phyloP scores from a whole-genome alignment of 305 asterid genomes.

The Solanum hybrid region DNA sequence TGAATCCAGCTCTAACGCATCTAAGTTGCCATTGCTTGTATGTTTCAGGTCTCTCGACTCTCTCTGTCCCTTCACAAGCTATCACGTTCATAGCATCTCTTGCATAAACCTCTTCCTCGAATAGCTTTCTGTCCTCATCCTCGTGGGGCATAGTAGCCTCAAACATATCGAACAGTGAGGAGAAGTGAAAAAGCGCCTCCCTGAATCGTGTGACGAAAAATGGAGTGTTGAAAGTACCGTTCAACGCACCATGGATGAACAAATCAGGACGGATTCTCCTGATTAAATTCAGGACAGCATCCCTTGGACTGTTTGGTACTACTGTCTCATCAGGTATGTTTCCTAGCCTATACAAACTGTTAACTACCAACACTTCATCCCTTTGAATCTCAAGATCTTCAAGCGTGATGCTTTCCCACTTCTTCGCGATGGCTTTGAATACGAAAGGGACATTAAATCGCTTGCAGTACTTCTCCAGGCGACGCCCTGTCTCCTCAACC shows the following conservation, averaged over 20 bases:
- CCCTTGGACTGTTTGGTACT: conserved; percentile 16
- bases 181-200: conserved; percentile 17
- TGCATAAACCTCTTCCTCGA: conserved; percentile 13
- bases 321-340: conserved; percentile 21
- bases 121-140: conserved; percentile 13
- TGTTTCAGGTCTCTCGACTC: conserved; percentile 19
- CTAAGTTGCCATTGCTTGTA: conserved; percentile 20
- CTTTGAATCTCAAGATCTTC: conserved; percentile 17
- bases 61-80: conserved; percentile 17
- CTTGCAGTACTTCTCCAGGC: conserved; percentile 15
- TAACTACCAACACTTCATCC: conserved; percentile 15
- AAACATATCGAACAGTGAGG: conserved; percentile 17
- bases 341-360: conserved; percentile 15
- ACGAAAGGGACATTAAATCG: conserved; percentile 20
- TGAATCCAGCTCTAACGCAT: conserved; percentile 13
- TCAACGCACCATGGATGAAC: conserved; percentile 16
- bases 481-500: conserved; percentile 18
- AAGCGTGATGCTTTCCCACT: conserved; percentile 15
- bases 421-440: conserved; percentile 18
- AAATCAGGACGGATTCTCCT: conserved; percentile 15
- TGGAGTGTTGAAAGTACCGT: conserved; percentile 18
- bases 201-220: conserved; percentile 9
- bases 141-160: conserved; percentile 11
- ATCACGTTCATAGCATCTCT: conserved; percentile 14
- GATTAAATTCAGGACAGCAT: conserved; percentile 13